Conservation (phyloP, 768 basidiomycete genomes). For the Collybiopsis confluens region DNA sequence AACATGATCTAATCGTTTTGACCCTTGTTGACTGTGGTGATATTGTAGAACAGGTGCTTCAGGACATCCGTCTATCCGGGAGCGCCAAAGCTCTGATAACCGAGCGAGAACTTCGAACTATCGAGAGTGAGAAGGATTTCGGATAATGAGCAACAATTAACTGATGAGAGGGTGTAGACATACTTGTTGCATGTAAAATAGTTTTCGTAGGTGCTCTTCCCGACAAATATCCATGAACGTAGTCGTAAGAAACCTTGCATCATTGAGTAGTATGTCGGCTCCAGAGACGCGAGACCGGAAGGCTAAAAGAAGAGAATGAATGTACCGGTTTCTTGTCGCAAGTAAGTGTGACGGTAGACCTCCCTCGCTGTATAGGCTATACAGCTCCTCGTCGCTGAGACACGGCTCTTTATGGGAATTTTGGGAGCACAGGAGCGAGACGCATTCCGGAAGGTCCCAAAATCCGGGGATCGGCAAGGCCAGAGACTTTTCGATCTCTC, state of each 20-base stretch:
- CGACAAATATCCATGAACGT: constrained; percentile 45
- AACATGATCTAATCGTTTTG: constrained; percentile 25
- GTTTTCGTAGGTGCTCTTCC: constrained; percentile 36
- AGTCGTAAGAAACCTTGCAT: constrained; percentile 32
- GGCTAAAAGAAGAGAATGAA: constrained; percentile 29
- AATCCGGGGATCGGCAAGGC: constrained; percentile 45
- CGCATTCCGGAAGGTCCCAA: constrained; percentile 43
- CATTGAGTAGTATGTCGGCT: constrained; percentile 36
- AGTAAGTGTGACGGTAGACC: constrained; percentile 23
- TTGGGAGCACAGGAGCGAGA: constrained; percentile 22
- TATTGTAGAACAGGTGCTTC: constrained; percentile 44
- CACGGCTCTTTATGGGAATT: constrained; percentile 16
- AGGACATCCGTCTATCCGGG: constrained; percentile 45
- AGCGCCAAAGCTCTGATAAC: constrained; percentile 42
- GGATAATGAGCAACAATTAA: too few relatives aligned
- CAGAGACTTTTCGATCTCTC: constrained; percentile 38
- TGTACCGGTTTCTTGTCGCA: constrained; percentile 27
- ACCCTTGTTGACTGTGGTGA: constrained; percentile 19
- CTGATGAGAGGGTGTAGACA: too few relatives aligned
- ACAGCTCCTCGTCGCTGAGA: constrained; percentile 38
- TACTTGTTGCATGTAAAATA: constrained; percentile 53
- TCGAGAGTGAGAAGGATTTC: too few relatives aligned
- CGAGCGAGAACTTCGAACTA: constrained; percentile 48
- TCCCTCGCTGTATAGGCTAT: constrained; percentile 19
- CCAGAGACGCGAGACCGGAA: constrained; percentile 26